These are phyloP conservation scores for Miamiensis avidus DNA, from an alignment of 169 alveolate species.

Conservation along the genomic window DNA sequence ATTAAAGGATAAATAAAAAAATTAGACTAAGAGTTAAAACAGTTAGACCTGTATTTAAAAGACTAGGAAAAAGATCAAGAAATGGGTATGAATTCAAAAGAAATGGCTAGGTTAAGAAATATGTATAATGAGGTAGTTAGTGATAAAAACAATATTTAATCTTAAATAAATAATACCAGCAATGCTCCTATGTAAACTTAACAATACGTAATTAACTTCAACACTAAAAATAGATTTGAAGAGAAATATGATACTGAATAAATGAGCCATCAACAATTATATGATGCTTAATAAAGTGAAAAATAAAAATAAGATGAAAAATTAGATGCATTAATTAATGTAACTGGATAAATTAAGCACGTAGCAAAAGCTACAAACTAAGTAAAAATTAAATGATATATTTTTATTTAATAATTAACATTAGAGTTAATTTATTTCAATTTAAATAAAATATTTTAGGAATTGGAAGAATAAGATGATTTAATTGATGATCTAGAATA, in stretches of 20 bases:
- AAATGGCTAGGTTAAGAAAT: no score
- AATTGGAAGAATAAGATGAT: background rate
- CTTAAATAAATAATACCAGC: background rate
- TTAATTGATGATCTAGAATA: background rate
- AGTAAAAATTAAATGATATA: background rate
- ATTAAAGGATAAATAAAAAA: background rate
- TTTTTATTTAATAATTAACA: no score
- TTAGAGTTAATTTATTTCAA: no score
- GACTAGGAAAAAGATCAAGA: background rate
- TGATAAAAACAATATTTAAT: background rate
- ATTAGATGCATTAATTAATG: background rate
- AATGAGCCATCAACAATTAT: background rate
- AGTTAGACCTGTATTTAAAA: background rate
- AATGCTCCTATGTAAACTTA: background rate
- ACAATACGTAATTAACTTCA: background rate
- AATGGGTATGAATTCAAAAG: no score
- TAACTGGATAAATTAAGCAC: background rate
- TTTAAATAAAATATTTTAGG: background rate
- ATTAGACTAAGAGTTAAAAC: background rate
- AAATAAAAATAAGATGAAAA: background rate
- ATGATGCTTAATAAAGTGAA: background rate
- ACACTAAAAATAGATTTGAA: background rate
- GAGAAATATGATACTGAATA: background rate
- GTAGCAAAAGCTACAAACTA: background rate
- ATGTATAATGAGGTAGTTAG: background rate